These are phyloP conservation scores for Asterophora lycoperdoides DNA, from an alignment of 768 basidiomycete species.

Conservation along the genomic window DNA sequence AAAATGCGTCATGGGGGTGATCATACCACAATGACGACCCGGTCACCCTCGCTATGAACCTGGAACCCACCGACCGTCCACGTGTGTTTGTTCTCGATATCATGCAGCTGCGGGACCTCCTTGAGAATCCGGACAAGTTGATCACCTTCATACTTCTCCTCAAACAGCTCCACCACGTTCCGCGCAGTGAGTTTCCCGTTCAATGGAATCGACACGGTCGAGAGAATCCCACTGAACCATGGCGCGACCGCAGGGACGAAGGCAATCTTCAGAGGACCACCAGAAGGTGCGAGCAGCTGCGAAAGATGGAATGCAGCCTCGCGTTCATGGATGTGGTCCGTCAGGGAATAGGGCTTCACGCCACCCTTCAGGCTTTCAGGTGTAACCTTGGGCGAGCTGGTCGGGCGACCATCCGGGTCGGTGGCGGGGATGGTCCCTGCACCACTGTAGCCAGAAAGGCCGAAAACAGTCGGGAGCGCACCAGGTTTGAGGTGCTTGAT, in stretches of 20 bases:
- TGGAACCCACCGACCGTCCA: slow-evolving; percentile 93
- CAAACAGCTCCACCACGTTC: slow-evolving; percentile 71
- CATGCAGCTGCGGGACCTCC: slow-evolving; percentile 66
- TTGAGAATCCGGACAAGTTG: slow-evolving; percentile 63
- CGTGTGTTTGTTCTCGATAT: slow-evolving; percentile 81
- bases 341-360: slow-evolving; percentile 82
- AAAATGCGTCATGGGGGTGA: not conserved
- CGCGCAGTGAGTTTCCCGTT: slow-evolving; percentile 59
- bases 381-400: slow-evolving; percentile 77
- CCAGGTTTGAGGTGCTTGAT: slow-evolving; percentile 61
- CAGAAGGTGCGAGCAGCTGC: slow-evolving; percentile 39
- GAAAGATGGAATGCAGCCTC: slow-evolving; percentile 88
- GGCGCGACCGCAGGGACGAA: slow-evolving; percentile 87
- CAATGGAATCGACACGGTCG: slow-evolving; percentile 81
- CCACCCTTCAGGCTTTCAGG: slow-evolving; percentile 72
- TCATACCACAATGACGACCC: slow-evolving; percentile 91
- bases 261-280: slow-evolving; percentile 51
- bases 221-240: slow-evolving; percentile 97
- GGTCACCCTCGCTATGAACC: slow-evolving; percentile 81
- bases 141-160: slow-evolving; percentile 73
- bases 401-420: slow-evolving; percentile 64
- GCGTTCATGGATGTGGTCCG: slow-evolving; percentile 98
- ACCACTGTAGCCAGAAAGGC: slow-evolving; percentile 91
- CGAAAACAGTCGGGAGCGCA: slow-evolving; percentile 81
- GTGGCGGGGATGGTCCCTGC: slow-evolving; percentile 81